phyloP scores from a whole-genome alignment of 192 early-diverging fungal genomes.

The Coemansia sp. region DNA sequence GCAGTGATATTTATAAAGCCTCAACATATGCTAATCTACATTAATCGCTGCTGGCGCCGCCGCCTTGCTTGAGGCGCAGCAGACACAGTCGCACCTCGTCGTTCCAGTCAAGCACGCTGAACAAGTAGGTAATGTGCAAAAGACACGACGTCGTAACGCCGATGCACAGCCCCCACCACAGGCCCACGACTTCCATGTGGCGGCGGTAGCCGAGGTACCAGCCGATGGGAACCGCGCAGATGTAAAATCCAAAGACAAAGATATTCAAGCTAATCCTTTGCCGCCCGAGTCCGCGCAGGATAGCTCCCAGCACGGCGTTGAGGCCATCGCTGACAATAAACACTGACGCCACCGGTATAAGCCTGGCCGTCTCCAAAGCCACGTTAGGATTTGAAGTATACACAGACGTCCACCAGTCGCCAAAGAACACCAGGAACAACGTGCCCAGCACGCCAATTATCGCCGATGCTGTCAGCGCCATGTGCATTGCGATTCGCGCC shows the following conservation, averaged over 20 bases:
- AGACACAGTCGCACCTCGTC: slow-evolving; percentile 38
- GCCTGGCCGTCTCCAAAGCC: slow-evolving; percentile 60
- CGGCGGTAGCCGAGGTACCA: slow-evolving; percentile 54
- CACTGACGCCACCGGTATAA: slow-evolving; percentile 75
- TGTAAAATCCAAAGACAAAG: slow-evolving; percentile 60
- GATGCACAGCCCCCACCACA: slow-evolving; percentile 51
- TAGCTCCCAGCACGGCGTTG: slow-evolving; percentile 62
- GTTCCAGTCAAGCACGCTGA: slow-evolving; percentile 26
- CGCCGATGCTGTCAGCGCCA: slow-evolving; percentile 17
- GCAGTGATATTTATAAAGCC: neutral
- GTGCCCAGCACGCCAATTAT: slow-evolving; percentile 5
- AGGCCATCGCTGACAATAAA: slow-evolving; percentile 65
- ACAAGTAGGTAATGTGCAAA: slow-evolving; percentile 33
- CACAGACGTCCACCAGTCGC: slow-evolving; percentile 53
- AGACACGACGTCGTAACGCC: slow-evolving; percentile 36
- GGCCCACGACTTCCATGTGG: slow-evolving; percentile 40
- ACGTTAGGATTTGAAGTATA: slow-evolving; percentile 78
- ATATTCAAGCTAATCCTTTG: slow-evolving; percentile 58
- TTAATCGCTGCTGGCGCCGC: neutral
- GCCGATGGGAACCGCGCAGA: slow-evolving; percentile 60
- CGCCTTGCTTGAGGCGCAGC: slow-evolving; percentile 2
- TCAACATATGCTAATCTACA: neutral
- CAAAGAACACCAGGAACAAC: slow-evolving; percentile 4
- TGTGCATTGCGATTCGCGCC: slow-evolving; percentile 13
- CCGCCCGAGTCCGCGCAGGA: slow-evolving; percentile 59